These are phyloP conservation scores for Vigna reflexopilosa DNA, from an alignment of 306 rosid genomes.

Conservation along the genomic window DNA sequence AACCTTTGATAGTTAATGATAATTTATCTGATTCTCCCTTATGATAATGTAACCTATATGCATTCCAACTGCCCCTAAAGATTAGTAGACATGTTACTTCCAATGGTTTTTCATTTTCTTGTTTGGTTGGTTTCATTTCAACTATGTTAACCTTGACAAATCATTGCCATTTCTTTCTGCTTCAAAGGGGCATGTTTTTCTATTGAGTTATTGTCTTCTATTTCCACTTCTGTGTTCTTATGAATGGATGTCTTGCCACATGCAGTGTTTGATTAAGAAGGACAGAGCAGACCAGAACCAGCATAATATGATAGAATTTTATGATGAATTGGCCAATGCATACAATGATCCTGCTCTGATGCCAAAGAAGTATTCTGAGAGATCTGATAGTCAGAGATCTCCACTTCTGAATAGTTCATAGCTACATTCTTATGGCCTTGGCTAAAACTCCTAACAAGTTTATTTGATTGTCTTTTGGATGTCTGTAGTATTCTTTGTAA, in stretches of 20 bases:
- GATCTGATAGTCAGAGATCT: conserved; percentile 48
- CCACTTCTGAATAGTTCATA: conserved; percentile 58
- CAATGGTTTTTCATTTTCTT: neutral
- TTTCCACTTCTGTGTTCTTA: conserved; percentile 19
- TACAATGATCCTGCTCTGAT: conserved; percentile 70
- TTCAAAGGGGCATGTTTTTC: conserved; percentile 28
- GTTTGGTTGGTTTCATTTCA: neutral
- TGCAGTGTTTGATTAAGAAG: conserved; percentile 80
- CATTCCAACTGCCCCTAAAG: neutral
- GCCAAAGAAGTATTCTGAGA: conserved; percentile 52
- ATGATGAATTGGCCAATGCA: conserved; percentile 56
- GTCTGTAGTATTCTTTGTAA: conserved; percentile 6
- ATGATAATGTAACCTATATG: neutral
- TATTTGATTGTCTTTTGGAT: conserved; percentile 37
- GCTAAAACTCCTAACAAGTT: conserved; percentile 19
- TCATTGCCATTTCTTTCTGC: conserved; percentile 10
- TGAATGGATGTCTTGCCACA: conserved; percentile 29
- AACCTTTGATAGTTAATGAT: neutral
- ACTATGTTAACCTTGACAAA: neutral
- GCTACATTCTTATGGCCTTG: neutral
- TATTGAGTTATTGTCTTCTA: neutral
- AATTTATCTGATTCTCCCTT: conserved; percentile 2
- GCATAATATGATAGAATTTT: conserved; percentile 60
- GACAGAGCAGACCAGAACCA: conserved; percentile 69
- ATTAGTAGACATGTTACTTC: neutral